Conservation (phyloP, 768 basidiomycete species). For the Leccinum variicolor region DNA sequence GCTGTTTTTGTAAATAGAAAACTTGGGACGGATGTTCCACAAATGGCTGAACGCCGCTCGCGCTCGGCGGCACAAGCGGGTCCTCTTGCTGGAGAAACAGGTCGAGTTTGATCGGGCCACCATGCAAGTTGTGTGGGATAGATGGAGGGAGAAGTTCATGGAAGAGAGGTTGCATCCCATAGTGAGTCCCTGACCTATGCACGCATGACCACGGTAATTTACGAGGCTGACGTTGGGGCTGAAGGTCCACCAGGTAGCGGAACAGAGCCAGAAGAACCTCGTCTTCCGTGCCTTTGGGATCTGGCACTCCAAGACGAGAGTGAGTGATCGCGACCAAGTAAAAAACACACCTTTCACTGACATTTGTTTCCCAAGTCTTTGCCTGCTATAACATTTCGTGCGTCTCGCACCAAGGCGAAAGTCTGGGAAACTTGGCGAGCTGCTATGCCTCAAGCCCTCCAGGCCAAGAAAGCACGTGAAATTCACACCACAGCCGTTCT, state of each 20-base stretch:
- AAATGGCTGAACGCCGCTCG: conserved; percentile 67
- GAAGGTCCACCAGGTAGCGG: conserved; percentile 44
- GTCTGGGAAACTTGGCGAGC: conserved; percentile 66
- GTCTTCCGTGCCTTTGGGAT: conserved; percentile 66
- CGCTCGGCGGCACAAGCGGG: conserved; percentile 56
- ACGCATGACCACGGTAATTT: background rate
- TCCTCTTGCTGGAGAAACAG: conserved; percentile 57
- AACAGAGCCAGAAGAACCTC: conserved; percentile 56
- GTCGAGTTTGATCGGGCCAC: conserved; percentile 53
- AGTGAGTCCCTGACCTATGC: conserved; percentile 37
- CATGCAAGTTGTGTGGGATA: conserved; percentile 66
- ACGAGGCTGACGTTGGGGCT: conserved; percentile 7
- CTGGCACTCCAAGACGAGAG: conserved; percentile 76
- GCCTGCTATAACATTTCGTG: conserved; percentile 76
- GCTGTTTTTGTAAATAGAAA: conserved; percentile 42
- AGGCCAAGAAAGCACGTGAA: conserved; percentile 64
- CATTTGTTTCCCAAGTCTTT: conserved; percentile 48
- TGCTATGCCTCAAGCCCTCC: conserved; percentile 67
- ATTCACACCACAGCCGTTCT: conserved; percentile 50
- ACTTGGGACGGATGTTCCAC: conserved; percentile 61
- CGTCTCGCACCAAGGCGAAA: conserved; percentile 54
- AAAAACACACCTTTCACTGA: conserved; percentile 7
- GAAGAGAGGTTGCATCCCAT: conserved; percentile 63
- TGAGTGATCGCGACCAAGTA: conserved; percentile 28
- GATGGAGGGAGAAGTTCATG: conserved; percentile 71